Conservation (phyloP, 2,329 filamentous ascomycete genomes). For the Ophiostoma ips region DNA sequence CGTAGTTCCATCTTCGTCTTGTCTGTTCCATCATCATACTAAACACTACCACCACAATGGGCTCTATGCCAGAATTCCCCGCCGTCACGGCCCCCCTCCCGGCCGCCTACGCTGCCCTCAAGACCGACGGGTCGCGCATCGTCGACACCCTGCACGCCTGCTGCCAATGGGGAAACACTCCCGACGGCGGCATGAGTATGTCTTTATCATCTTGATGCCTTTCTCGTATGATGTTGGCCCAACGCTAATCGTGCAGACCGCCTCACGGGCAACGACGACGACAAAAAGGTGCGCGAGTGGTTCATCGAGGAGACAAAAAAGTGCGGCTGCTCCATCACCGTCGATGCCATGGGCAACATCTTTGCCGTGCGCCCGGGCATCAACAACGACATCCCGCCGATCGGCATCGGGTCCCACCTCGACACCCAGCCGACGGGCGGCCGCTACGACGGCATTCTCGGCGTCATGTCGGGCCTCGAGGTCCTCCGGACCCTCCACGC, state of each 20-base stretch:
- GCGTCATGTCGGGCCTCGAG: constrained; percentile 59
- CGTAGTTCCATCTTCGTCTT: neutral
- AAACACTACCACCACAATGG: constrained; percentile 5
- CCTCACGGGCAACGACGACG: constrained; percentile 56
- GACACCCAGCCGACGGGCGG: constrained; percentile 42
- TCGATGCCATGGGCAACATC: constrained; percentile 73
- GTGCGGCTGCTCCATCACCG: constrained; percentile 51
- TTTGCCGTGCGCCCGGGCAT: constrained; percentile 59
- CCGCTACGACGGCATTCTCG: constrained; percentile 20
- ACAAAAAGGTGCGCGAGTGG: constrained; percentile 62
- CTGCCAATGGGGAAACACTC: constrained; percentile 11
- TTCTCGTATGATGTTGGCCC: too few species aligned
- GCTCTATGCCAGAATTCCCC: constrained; percentile 3
- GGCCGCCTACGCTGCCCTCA: constrained; percentile 5
- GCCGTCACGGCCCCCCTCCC: neutral
- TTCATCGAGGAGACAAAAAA: constrained; percentile 49
- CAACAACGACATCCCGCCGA: constrained; percentile 41
- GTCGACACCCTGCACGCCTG: constrained; percentile 8
- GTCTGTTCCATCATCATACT: neutral
- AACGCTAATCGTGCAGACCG: constrained; percentile 24
- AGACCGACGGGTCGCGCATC: constrained; percentile 10
- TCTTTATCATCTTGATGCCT: neutral
- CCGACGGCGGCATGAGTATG: constrained; percentile 12
- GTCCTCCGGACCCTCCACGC: constrained; percentile 56
- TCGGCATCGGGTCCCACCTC: constrained; percentile 56